Percentiles rank a stretch among this genome's conserved stretches.
Conservation (phyloP, 202 grass and related monocot genomes). For the Cymbopogon flexuosus region DNA sequence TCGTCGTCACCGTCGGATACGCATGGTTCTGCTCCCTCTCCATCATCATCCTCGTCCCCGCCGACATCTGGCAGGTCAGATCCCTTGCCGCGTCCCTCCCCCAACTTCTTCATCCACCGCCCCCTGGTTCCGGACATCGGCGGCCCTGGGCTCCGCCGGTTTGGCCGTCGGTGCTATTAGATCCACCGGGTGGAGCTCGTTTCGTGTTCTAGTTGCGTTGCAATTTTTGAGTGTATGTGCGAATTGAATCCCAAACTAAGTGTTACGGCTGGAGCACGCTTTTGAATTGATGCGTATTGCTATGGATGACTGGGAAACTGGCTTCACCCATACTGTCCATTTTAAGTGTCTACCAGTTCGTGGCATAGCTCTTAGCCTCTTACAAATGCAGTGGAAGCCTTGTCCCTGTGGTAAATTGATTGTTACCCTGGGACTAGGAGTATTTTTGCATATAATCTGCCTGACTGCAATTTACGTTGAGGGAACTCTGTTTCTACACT, state of each 20-base stretch:
- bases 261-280: neutral
- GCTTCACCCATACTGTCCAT: neutral
- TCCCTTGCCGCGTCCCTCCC: conserved; percentile 16
- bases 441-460: neutral
- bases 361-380: neutral
- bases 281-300: conserved; percentile 12
- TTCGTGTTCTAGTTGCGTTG: conserved; percentile 7
- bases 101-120: neutral
- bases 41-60: conserved; percentile 98
- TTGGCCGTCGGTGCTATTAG: conserved; percentile 4
- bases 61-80: conserved; percentile 98
- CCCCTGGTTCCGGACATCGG: neutral
- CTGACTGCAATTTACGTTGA: neutral
- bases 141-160: neutral
- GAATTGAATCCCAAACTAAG: neutral
- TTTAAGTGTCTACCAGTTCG: neutral
- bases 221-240: neutral
- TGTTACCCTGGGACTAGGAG: conserved; percentile 8
- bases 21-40: conserved; percentile 99
- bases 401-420: conserved; percentile 3
- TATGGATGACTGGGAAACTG: neutral
- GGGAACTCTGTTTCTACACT: conserved; percentile 1
- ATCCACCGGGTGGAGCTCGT: conserved; percentile 27
- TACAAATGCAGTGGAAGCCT: conserved; percentile 9
- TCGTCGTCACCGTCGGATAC: conserved; percentile 86